phyloP scores from a whole-genome alignment of 1,139 yeast genomes.

The Blastobotrys persicus region DNA sequence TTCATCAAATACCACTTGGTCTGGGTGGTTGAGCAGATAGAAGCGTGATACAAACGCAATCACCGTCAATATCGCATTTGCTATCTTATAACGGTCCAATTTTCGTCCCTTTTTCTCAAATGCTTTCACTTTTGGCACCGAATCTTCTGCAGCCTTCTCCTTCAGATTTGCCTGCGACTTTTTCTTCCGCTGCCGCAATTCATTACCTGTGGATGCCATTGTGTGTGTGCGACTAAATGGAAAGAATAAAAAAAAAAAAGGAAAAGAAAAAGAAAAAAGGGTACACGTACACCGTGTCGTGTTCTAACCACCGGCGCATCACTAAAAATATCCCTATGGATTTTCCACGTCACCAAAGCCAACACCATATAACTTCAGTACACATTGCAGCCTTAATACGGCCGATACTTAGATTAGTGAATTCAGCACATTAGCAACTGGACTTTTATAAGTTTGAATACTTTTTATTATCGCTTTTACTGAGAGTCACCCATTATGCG shows the following conservation, averaged over 20 bases:
- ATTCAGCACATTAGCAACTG: too few species aligned
- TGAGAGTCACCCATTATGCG: too few species aligned
- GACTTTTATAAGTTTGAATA: too few species aligned
- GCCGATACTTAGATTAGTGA: too few species aligned
- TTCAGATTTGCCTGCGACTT: slow-evolving; percentile 14
- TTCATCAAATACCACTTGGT: slow-evolving; percentile 94
- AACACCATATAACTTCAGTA: too few species aligned
- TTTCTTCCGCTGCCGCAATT: slow-evolving; percentile 17
- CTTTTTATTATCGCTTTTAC: too few species aligned
- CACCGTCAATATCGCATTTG: slow-evolving; percentile 47
- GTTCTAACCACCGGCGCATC: too few species aligned
- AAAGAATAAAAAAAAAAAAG: neutral
- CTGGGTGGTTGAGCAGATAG: slow-evolving; percentile 66
- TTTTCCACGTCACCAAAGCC: slow-evolving; percentile 1
- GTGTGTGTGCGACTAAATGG: neutral
- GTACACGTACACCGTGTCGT: neutral
- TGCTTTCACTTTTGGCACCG: slow-evolving; percentile 11
- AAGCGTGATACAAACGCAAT: slow-evolving; percentile 74
- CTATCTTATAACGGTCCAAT: slow-evolving; percentile 13
- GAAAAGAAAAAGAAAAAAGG: neutral
- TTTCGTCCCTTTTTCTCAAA: neutral
- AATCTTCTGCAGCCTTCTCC: neutral
- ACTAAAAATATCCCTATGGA: too few species aligned
- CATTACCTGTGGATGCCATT: slow-evolving; percentile 8
- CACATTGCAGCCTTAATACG: too few species aligned